phyloP scores from a whole-genome alignment of 257 asterid genomes.

The Solanum phureja region DNA sequence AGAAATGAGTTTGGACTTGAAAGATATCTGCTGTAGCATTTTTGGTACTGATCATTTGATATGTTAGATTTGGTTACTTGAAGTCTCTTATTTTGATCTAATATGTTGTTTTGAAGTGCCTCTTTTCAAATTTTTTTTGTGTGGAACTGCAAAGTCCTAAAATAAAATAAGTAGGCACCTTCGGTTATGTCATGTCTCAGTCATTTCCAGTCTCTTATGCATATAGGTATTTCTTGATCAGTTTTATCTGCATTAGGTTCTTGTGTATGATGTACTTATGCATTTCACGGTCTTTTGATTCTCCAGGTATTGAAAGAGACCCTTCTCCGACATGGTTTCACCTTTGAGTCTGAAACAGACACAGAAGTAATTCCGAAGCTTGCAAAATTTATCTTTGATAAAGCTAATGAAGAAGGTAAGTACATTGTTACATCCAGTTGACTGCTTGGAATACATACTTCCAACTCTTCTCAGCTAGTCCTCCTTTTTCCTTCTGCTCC shows the following conservation, averaged over 20 bases:
- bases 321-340: slow-evolving; percentile 85
- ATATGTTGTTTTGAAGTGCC: not conserved
- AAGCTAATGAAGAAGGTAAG: slow-evolving; percentile 83
- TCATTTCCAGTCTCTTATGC: not conserved
- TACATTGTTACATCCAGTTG: not conserved
- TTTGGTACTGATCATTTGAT: not conserved
- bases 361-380: slow-evolving; percentile 99
- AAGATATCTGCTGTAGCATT: not conserved
- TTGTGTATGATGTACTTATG: not conserved
- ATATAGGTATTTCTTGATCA: not conserved
- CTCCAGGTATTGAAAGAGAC: slow-evolving; percentile 81
- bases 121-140: not conserved
- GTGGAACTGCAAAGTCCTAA: not conserved
- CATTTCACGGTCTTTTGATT: not conserved
- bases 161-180: not conserved
- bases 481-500: not conserved
- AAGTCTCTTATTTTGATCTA: not conserved
- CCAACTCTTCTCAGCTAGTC: not conserved
- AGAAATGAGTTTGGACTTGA: not conserved
- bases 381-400: slow-evolving; percentile 85
- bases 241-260: not conserved
- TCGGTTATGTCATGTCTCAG: not conserved
- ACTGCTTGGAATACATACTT: not conserved
- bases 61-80: not conserved
- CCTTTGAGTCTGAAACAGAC: slow-evolving; percentile 91